These are phyloP conservation scores for Calonectria leucothoes DNA, from an alignment of 2,329 filamentous ascomycete genomes.

Conservation along the genomic window DNA sequence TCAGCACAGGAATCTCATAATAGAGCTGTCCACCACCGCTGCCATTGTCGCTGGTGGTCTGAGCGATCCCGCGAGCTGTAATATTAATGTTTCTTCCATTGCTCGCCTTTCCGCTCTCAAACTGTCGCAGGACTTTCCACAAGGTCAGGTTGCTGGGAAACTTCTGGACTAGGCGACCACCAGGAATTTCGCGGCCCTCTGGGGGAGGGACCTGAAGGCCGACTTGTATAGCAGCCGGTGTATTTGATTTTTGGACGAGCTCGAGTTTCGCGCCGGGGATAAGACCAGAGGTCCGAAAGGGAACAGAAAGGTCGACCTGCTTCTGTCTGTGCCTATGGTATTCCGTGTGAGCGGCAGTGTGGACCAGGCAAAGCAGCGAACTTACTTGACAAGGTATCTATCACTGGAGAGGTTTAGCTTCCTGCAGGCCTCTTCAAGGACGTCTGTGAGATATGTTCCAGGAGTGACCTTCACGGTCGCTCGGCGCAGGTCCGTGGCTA, in stretches of 20 bases:
- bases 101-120: constrained; percentile 80
- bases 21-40: constrained; percentile 79
- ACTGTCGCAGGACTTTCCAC: constrained; percentile 91
- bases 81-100: constrained; percentile 77
- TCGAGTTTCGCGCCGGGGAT: constrained; percentile 90
- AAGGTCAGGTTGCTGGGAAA: constrained; percentile 89
- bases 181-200: constrained; percentile 71
- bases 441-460: constrained; percentile 83
- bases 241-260: constrained; percentile 87
- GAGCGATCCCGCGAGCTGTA: constrained; percentile 83
- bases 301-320: constrained; percentile 84
- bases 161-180: constrained; percentile 81
- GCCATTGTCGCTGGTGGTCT: constrained; percentile 63
- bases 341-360: neutral
- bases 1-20: constrained; percentile 88
- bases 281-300: constrained; percentile 86
- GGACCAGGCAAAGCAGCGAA: neutral
- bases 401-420: constrained; percentile 81
- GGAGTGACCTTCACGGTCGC: constrained; percentile 86
- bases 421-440: constrained; percentile 87
- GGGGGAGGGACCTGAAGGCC: constrained; percentile 86
- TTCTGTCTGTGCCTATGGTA: constrained; percentile 81
- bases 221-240: constrained; percentile 86
- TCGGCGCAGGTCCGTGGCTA: constrained; percentile 82
- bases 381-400: constrained; percentile 84